Evolutionary conservation across 176 grass and related monocot species (phyloP).

Genomic region (Canna indica): DNA sequence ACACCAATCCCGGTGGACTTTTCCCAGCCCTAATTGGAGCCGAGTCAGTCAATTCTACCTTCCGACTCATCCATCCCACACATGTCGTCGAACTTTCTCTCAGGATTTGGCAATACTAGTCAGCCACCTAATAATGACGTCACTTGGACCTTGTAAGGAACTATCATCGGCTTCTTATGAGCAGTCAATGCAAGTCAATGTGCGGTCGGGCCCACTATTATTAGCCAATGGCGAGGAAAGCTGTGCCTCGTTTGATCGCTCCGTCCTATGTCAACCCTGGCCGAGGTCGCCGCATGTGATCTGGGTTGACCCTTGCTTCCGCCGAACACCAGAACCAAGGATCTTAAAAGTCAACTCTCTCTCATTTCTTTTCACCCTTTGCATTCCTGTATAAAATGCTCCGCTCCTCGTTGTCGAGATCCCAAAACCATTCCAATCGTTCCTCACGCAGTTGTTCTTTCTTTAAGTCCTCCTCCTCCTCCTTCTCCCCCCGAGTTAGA

Average conservation of each 20-base stretch:
- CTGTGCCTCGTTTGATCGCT: neutral
- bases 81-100: too few species aligned
- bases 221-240: neutral
- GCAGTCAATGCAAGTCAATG: neutral
- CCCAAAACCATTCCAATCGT: neutral
- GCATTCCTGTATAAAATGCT: neutral
- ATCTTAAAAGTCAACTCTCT: constrained; percentile 4
- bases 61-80: neutral
- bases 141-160: neutral
- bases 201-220: neutral
- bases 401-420: neutral
- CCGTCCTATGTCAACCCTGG: neutral
- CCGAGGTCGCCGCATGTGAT: neutral
- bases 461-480: neutral
- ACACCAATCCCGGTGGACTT: neutral
- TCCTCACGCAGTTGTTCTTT: neutral
- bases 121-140: neutral
- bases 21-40: neutral
- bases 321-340: neutral
- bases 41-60: neutral
- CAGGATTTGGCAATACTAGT: too few species aligned
- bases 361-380: neutral
- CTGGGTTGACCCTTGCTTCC: neutral
- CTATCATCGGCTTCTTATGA: too few species aligned
- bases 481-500: neutral